Evolutionary conservation across 495 filamentous ascomycete genomes (phyloP).

Genomic region (Aspergillus egyptiacus): DNA sequence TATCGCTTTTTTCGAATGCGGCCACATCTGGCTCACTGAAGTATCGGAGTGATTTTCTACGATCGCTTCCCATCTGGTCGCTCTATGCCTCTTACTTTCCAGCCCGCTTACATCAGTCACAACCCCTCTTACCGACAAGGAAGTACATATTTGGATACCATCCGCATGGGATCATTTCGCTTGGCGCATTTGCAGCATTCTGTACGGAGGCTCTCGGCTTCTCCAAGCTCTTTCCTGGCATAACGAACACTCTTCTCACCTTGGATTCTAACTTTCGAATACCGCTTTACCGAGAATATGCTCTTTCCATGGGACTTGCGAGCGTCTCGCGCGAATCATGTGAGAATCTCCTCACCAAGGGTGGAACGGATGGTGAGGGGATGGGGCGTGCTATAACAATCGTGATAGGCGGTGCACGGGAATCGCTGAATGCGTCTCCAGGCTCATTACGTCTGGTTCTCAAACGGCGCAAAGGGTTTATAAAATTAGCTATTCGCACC

Average conservation of each 20-base stretch:
- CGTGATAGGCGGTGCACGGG: conserved; percentile 85
- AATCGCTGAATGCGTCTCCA: conserved; percentile 82
- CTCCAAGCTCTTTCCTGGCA: conserved; percentile 85
- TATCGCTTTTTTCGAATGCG: conserved; percentile 69
- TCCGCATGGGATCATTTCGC: conserved; percentile 93
- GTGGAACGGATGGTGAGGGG: conserved; percentile 73
- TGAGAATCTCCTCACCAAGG: conserved; percentile 73
- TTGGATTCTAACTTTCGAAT: conserved; percentile 89
- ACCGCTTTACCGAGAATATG: conserved; percentile 89
- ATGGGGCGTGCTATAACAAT: conserved; percentile 96
- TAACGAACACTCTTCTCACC: conserved; percentile 85
- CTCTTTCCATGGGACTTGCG: conserved; percentile 75
- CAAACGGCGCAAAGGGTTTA: conserved; percentile 79
- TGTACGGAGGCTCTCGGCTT: conserved; percentile 89
- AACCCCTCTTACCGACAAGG: conserved; percentile 64
- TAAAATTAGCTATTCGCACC: conserved; percentile 85
- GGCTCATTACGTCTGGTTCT: conserved; percentile 68
- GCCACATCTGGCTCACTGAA: conserved; percentile 66
- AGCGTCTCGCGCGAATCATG: conserved; percentile 89
- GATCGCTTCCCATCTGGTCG: conserved; percentile 73
- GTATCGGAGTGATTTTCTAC: conserved; percentile 64
- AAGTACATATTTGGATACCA: conserved; percentile 99
- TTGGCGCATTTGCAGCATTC: conserved; percentile 91
- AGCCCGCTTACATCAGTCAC: conserved; percentile 75
- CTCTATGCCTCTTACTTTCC: conserved; percentile 93